phyloP scores from a whole-genome alignment of 345 rosid species.

The Sapria himalayana region DNA sequence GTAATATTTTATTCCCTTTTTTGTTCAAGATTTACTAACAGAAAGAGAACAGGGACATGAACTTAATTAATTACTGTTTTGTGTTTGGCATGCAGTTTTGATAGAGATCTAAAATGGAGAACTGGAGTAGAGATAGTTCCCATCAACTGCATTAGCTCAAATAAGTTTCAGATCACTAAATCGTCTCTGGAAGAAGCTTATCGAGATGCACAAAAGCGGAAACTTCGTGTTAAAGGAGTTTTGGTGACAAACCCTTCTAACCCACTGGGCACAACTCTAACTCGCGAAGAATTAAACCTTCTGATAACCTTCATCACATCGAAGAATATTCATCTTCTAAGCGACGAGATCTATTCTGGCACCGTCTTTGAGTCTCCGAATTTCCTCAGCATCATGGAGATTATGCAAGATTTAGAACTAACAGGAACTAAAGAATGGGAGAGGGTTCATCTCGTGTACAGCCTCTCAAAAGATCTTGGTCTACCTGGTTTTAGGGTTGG shows the following conservation, averaged over 20 bases:
- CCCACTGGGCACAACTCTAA: conserved; percentile 55
- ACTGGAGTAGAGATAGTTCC: conserved; percentile 43
- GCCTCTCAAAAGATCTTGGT: conserved; percentile 63
- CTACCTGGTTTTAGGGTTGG: conserved; percentile 81
- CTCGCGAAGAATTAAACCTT: conserved; percentile 35
- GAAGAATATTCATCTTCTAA: conserved; percentile 42
- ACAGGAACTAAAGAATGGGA: conserved; percentile 27
- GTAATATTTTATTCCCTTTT: conserved; percentile 6
- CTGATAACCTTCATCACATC: conserved; percentile 35
- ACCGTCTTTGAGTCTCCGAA: conserved; percentile 50
- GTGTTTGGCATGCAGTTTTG: conserved; percentile 55
- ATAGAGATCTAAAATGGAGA: conserved; percentile 63
- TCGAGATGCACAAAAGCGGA: conserved; percentile 34
- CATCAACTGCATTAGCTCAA: conserved; percentile 32
- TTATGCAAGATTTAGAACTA: conserved; percentile 27
- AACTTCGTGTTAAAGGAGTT: conserved; percentile 56
- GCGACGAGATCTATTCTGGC: conserved; percentile 74
- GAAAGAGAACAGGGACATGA: too few species aligned
- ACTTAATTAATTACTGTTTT: too few species aligned
- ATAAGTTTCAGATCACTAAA: conserved; percentile 36
- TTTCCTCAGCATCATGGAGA: conserved; percentile 47
- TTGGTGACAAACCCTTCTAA: conserved; percentile 67
- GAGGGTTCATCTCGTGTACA: conserved; percentile 47
- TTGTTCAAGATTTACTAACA: too few species aligned
- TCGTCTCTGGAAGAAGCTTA: conserved; percentile 47